Conservation (phyloP, 2,329 filamentous ascomycete species). For the Plenodomus biglobosus region DNA sequence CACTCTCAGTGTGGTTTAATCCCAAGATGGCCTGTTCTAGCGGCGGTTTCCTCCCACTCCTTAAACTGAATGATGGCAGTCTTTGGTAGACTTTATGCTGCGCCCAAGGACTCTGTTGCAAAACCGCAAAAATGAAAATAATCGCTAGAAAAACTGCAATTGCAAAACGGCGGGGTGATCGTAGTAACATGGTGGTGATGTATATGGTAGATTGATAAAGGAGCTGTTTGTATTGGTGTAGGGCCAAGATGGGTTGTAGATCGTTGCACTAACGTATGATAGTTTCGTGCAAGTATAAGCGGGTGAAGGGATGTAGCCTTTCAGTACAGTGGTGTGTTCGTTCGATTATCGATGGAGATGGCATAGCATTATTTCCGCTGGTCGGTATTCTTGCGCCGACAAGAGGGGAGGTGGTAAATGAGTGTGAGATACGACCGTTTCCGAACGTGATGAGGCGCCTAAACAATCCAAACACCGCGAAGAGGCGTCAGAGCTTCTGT, state of each 20-base stretch:
- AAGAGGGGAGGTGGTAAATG: too few species aligned
- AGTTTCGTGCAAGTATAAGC: constrained; percentile 11
- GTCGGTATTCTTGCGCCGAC: too few species aligned
- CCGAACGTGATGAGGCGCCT: too few species aligned
- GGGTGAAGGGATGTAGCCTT: too few species aligned
- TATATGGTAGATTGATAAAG: not conserved
- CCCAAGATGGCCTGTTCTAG: constrained; percentile 15
- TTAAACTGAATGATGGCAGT: constrained; percentile 21
- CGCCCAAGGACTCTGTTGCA: constrained; percentile 35
- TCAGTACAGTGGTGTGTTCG: too few species aligned
- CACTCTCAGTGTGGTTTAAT: not conserved
- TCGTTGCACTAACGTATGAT: constrained; percentile 20
- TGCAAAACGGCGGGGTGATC: constrained; percentile 44
- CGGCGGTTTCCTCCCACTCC: constrained; percentile 8
- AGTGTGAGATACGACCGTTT: too few species aligned
- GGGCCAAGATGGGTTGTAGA: constrained; percentile 12
- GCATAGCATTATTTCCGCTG: too few species aligned
- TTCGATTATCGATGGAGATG: too few species aligned
- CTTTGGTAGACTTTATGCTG: constrained; percentile 29
- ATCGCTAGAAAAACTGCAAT: constrained; percentile 42
- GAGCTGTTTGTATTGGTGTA: constrained; percentile 21
- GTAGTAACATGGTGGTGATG: constrained; percentile 34
- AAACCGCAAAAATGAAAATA: constrained; percentile 31
- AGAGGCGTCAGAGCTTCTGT: too few species aligned
- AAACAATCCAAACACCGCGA: too few species aligned